Evolutionary conservation across 2,329 filamentous ascomycete genomes (phyloP).

Genomic region (Sordariomycetes sp.): DNA sequence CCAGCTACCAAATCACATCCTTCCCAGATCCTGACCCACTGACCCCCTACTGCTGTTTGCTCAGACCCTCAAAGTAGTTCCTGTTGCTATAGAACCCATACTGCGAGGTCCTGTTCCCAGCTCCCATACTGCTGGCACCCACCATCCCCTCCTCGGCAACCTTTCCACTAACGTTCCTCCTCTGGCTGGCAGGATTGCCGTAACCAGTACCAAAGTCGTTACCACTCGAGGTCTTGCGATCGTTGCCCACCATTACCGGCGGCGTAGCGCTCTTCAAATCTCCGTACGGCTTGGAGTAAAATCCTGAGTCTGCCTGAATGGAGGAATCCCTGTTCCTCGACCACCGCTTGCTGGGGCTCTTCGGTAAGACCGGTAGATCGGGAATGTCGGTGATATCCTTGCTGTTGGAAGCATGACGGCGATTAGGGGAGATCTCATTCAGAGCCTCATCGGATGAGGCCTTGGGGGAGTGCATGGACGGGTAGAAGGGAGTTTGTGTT

Average conservation of each 20-base stretch:
- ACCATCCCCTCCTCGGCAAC: slow-evolving; percentile 65
- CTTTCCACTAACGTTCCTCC: slow-evolving; percentile 64
- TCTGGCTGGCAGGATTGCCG: slow-evolving; percentile 23
- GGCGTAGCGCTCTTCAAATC: slow-evolving; percentile 43
- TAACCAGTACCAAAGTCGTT: slow-evolving; percentile 39
- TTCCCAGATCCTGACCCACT: not conserved
- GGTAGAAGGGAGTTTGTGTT: slow-evolving; percentile 8
- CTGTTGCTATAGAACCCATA: slow-evolving; percentile 3
- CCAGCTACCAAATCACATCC: not conserved
- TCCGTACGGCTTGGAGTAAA: slow-evolving; percentile 51
- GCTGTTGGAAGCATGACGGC: slow-evolving; percentile 30
- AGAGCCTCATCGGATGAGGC: slow-evolving; percentile 15
- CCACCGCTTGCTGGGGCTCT: not conserved
- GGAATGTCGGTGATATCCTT: slow-evolving; percentile 35
- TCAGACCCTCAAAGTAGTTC: not conserved
- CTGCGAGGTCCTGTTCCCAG: slow-evolving; percentile 15
- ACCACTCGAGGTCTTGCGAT: slow-evolving; percentile 48
- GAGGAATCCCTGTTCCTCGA: slow-evolving; percentile 26
- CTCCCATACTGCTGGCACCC: no score
- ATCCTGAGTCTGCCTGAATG: slow-evolving; percentile 38
- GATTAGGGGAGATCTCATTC: slow-evolving; percentile 35
- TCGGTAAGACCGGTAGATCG: slow-evolving; percentile 1
- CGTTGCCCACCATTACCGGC: slow-evolving; percentile 38
- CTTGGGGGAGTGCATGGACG: slow-evolving; percentile 11
- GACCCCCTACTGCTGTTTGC: no score